Conservation (phyloP, 768 basidiomycete genomes). For the Chiua virens region DNA sequence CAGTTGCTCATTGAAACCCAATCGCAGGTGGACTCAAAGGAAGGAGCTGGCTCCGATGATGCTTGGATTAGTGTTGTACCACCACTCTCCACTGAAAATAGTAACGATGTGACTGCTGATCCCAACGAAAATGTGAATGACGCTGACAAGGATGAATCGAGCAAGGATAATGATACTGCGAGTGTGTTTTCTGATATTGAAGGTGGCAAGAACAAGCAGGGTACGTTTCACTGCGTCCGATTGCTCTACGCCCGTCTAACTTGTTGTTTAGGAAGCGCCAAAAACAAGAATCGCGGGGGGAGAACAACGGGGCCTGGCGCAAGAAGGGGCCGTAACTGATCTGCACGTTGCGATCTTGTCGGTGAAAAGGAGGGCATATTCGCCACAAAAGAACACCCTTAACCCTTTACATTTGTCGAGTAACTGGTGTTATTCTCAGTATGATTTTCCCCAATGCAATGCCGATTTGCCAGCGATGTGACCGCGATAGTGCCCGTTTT, state of each 20-base stretch:
- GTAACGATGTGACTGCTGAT: constrained; percentile 24
- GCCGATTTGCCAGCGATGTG: constrained; percentile 8
- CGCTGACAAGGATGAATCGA: constrained; percentile 26
- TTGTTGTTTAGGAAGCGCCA: constrained; percentile 1
- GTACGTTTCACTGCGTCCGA: constrained; percentile 10
- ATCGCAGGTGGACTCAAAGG: constrained; percentile 13
- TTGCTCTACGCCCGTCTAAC: constrained; percentile 6
- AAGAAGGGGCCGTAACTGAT: not conserved
- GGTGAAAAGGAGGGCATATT: not conserved
- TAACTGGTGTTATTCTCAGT: constrained; percentile 18
- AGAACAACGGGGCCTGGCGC: not conserved
- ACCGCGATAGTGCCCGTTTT: constrained; percentile 3
- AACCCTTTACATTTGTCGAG: constrained; percentile 1
- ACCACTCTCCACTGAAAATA: constrained; percentile 18
- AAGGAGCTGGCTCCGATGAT: constrained; percentile 9
- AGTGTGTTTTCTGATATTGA: constrained; percentile 24
- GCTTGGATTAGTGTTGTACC: constrained; percentile 28
- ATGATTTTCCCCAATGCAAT: constrained; percentile 1
- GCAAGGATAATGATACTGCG: constrained; percentile 23
- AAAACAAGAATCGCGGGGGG: not conserved
- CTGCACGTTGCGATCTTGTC: not conserved
- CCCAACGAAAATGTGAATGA: constrained; percentile 22
- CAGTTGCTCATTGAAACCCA: constrained; percentile 27
- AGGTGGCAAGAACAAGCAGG: constrained; percentile 1
- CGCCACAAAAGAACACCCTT: constrained; percentile 2